Base-by-base conservation (phyloP, 2,329 filamentous ascomycete genomes). In the Colletotrichum gigasporum region DNA sequence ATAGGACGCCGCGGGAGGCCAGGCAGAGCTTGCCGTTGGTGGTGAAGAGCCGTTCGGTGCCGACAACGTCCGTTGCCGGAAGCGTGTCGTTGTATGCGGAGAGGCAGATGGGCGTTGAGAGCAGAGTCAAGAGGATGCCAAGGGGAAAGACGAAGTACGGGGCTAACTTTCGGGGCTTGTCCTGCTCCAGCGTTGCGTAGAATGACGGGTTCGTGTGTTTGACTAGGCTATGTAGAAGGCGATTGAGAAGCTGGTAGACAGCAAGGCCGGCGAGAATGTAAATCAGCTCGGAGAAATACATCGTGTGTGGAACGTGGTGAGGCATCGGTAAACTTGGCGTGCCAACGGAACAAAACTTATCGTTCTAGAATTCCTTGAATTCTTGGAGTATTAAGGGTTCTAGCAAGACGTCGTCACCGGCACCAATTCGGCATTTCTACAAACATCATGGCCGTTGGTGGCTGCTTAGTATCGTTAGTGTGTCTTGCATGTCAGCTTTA, bases 131-230 rank as follows among this genome's bases (percentile, higher is more conserved):
- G 7, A 64, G 4, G 32, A 62, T 26, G 14, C 67, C 67, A 3
- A 69, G 26, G 2, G 60, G 44, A 37, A 69, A 69, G 10, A 68
- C 67, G 18, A 56, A 59, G 16, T 64, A 65, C 3, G 57, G 52
- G 22, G 34, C 34, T 20, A 62, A 32, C n/a, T 20, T 62, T 3
- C 11, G n/a, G 10, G n/a, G n/a, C 20, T 2, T 26, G 6, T 62
- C 52, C 11, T 41, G 34, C 16, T 62, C 20, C 7, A 62, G 44
- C 4, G n/a, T 5, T 22, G 12, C 53, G 14, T 62, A 62, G 28
- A 58, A 62, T 12, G 9, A 9, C 4, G 59, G 52, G 20, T 44
- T 51, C 2, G 8, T 14, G 22, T 10, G 26, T 22, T 32, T 44
- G 42, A 57, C 59, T 2, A 26, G 3, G 4, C 11, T 12, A 10